Evolutionary conservation across 768 basidiomycete genomes (phyloP).

Genomic region (Suillus tomentosus): DNA sequence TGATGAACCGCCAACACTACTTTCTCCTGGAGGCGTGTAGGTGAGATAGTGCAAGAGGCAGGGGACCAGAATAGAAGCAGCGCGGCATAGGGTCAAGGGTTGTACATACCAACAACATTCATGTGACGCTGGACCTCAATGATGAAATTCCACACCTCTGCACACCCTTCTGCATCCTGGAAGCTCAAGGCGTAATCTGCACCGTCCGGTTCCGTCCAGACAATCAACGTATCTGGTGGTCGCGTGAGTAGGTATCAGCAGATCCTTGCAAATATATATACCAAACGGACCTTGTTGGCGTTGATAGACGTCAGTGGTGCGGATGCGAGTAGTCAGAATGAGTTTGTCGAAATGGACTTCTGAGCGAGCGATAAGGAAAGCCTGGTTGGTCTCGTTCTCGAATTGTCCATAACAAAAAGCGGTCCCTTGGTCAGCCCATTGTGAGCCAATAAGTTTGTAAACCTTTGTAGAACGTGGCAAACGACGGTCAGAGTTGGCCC

Average conservation of each 20-base stretch:
- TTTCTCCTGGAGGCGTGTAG: slow-evolving; percentile 42
- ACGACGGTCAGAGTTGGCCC: slow-evolving; percentile 31
- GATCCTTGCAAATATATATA: slow-evolving; percentile 1
- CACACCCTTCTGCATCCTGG: slow-evolving; percentile 93
- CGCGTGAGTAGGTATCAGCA: slow-evolving; percentile 17
- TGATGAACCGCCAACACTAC: slow-evolving; percentile 51
- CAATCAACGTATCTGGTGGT: slow-evolving; percentile 87
- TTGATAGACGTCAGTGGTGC: slow-evolving; percentile 83
- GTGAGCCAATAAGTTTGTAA: slow-evolving; percentile 87
- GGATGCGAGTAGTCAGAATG: slow-evolving; percentile 79
- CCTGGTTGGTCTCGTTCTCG: slow-evolving; percentile 73
- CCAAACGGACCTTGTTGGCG: slow-evolving; percentile 73
- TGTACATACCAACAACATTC: slow-evolving; percentile 57
- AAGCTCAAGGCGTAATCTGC: slow-evolving; percentile 97
- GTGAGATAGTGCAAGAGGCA: slow-evolving; percentile 21
- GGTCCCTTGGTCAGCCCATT: slow-evolving; percentile 96
- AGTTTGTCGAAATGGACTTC: slow-evolving; percentile 72
- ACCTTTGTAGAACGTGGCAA: slow-evolving; percentile 57
- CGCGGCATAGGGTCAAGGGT: slow-evolving; percentile 23
- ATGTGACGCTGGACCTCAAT: slow-evolving; percentile 87
- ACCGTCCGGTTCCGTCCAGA: slow-evolving; percentile 96
- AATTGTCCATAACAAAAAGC: slow-evolving; percentile 94
- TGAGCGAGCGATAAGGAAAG: slow-evolving; percentile 80
- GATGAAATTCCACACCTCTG: slow-evolving; percentile 98
- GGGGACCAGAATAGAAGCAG: slow-evolving; percentile 11